A percentile compares a stretch with the other conserved stretches of the same genome.
Conservation (phyloP, 257 asterid genomes). For the Solanum corneliomulleri region DNA sequence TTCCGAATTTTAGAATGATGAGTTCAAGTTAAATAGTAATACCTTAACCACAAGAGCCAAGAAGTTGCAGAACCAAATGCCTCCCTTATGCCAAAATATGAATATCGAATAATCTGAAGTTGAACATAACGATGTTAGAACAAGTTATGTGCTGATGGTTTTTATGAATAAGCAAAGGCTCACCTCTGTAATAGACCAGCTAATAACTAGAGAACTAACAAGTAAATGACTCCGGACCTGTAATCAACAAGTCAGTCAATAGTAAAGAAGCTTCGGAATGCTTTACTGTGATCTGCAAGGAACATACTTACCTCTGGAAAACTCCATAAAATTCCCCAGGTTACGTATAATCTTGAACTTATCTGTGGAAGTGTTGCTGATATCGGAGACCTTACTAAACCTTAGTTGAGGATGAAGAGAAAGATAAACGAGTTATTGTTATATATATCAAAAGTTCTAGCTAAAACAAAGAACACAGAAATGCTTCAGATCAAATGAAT, state of each 20-base stretch:
- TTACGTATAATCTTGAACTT: constrained; percentile 61
- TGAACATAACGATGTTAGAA: not conserved
- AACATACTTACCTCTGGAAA: constrained; percentile 54
- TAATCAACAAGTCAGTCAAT: not conserved
- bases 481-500: not conserved
- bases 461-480: not conserved
- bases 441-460: not conserved
- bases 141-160: not conserved
- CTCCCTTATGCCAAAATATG: constrained; percentile 80
- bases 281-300: not conserved
- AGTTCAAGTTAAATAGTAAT: not conserved
- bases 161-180: constrained; percentile 1
- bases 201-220: constrained; percentile 52
- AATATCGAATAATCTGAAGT: constrained; percentile 42
- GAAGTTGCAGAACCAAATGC: constrained; percentile 63
- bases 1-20: not conserved
- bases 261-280: not conserved
- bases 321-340: constrained; percentile 82
- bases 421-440: not conserved
- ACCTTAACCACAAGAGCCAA: constrained; percentile 78
- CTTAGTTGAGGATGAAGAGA: constrained; percentile 2
- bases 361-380: constrained; percentile 82
- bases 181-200: constrained; percentile 85
- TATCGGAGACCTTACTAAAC: constrained; percentile 82
- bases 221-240: constrained; percentile 49